Percentiles rank a stretch among this genome's conserved stretches.
Evolutionary conservation across 2,329 filamentous ascomycete species (phyloP).

Genomic region (Davidsoniella neocaledoniae): DNA sequence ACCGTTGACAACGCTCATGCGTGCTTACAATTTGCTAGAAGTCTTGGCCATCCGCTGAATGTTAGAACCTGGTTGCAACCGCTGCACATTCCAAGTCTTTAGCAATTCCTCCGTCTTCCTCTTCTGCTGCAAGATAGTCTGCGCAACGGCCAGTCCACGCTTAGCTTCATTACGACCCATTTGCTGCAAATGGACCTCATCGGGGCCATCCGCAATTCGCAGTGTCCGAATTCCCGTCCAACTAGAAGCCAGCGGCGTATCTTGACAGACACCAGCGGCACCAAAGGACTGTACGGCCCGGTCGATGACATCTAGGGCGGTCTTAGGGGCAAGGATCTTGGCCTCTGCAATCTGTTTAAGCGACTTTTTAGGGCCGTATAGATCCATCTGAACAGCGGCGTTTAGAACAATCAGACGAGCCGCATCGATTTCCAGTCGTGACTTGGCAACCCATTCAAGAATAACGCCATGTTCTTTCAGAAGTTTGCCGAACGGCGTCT

Average conservation of each 20-base stretch:
- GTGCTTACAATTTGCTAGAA: slow-evolving; percentile 18
- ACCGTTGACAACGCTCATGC: background rate
- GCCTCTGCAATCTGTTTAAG: slow-evolving; percentile 89
- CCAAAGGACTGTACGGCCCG: slow-evolving; percentile 87
- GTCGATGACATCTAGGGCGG: slow-evolving; percentile 75
- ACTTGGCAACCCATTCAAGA: slow-evolving; percentile 84
- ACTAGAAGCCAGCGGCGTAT: slow-evolving; percentile 76
- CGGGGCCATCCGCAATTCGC: slow-evolving; percentile 78
- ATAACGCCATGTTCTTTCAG: slow-evolving; percentile 84
- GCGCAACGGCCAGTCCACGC: slow-evolving; percentile 42
- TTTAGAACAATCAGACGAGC: slow-evolving; percentile 83
- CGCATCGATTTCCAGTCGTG: slow-evolving; percentile 84
- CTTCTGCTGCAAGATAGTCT: slow-evolving; percentile 47
- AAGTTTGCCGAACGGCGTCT: slow-evolving; percentile 80
- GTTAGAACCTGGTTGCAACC: slow-evolving; percentile 32
- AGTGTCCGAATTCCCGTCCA: slow-evolving; percentile 70
- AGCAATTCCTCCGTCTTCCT: slow-evolving; percentile 49
- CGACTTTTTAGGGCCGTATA: slow-evolving; percentile 71
- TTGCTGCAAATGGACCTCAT: slow-evolving; percentile 84
- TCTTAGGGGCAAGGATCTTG: slow-evolving; percentile 77
- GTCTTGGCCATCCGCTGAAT: slow-evolving; percentile 32
- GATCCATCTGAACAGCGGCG: slow-evolving; percentile 88
- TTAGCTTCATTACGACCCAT: slow-evolving; percentile 68
- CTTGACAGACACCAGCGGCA: slow-evolving; percentile 79
- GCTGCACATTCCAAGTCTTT: slow-evolving; percentile 34